phyloP scores from a whole-genome alignment of 352 stramenopile species.

The Proteromonas lacertae region DNA sequence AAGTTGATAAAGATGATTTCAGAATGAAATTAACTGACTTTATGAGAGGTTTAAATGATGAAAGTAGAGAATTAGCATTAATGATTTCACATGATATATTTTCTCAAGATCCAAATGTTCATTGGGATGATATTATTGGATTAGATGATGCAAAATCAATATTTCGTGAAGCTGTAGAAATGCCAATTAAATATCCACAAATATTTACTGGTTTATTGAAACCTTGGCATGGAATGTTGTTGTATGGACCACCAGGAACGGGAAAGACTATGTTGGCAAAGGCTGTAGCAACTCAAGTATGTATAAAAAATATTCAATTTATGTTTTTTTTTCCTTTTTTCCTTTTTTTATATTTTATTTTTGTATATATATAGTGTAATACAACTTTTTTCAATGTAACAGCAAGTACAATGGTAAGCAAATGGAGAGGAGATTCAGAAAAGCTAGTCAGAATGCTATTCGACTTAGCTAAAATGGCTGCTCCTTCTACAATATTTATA shows the following conservation, averaged over 20 bases:
- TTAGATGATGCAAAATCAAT: slow-evolving; percentile 56
- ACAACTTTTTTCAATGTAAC: slow-evolving; percentile 90
- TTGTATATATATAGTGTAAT: slow-evolving; percentile 68
- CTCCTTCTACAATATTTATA: slow-evolving; percentile 85
- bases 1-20: no score
- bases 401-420: slow-evolving; percentile 17
- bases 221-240: slow-evolving; percentile 30
- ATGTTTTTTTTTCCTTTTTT: not conserved
- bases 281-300: slow-evolving; percentile 35
- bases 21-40: no score
- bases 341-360: no score
- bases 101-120: no score
- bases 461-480: slow-evolving; percentile 84
- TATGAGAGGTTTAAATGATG: no score
- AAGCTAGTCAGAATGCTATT: slow-evolving; percentile 86
- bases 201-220: slow-evolving; percentile 57
- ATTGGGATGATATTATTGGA: slow-evolving; percentile 45
- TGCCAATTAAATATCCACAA: slow-evolving; percentile 66
- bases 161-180: slow-evolving; percentile 64
- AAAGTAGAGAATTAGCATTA: no score
- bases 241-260: slow-evolving; percentile 12
- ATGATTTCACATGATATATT: no score
- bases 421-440: slow-evolving; percentile 17
- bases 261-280: slow-evolving; percentile 91
- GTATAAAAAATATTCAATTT: not conserved